A percentile compares a stretch with the other conserved stretches of the same genome.
Evolutionary conservation across 257 asterid genomes (phyloP).

Genomic region (Linaria vulgaris): DNA sequence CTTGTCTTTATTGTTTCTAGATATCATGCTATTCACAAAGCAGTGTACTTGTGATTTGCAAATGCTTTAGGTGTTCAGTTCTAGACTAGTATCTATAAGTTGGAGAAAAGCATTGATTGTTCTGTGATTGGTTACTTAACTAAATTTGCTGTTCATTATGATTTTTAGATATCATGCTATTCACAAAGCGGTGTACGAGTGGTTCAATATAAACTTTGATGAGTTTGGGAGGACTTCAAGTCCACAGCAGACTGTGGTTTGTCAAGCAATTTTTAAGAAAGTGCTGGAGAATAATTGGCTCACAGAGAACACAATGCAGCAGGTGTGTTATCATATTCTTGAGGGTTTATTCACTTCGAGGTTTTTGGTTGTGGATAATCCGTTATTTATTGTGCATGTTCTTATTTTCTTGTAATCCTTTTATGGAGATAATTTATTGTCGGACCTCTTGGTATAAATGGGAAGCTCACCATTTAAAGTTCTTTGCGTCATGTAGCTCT

Average conservation of each 20-base stretch:
- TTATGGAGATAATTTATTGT: background rate
- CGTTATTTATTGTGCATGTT: background rate
- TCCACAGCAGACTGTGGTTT: slow-evolving; percentile 84
- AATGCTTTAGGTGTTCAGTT: no score
- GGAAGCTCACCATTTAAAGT: slow-evolving; percentile 17
- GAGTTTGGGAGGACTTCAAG: slow-evolving; percentile 93
- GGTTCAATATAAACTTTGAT: slow-evolving; percentile 86
- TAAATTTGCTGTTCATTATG: slow-evolving; percentile 10
- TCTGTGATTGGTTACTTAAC: background rate
- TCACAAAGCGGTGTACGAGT: slow-evolving; percentile 73
- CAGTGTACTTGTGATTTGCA: no score
- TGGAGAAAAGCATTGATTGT: no score
- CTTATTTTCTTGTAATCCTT: background rate
- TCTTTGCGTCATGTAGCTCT: slow-evolving; percentile 50
- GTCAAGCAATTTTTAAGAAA: slow-evolving; percentile 81
- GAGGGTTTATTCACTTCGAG: slow-evolving; percentile 3
- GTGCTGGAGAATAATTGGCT: slow-evolving; percentile 73
- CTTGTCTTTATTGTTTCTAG: no score
- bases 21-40: no score
- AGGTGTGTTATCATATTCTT: slow-evolving; percentile 43
- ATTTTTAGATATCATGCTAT: slow-evolving; percentile 82
- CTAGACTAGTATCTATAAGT: no score
- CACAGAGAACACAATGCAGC: slow-evolving; percentile 76
- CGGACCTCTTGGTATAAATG: background rate
- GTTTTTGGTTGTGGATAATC: slow-evolving; percentile 3